Evolutionary conservation across 2,329 filamentous ascomycete genomes (phyloP).

Genomic region (Claviceps paspali): DNA sequence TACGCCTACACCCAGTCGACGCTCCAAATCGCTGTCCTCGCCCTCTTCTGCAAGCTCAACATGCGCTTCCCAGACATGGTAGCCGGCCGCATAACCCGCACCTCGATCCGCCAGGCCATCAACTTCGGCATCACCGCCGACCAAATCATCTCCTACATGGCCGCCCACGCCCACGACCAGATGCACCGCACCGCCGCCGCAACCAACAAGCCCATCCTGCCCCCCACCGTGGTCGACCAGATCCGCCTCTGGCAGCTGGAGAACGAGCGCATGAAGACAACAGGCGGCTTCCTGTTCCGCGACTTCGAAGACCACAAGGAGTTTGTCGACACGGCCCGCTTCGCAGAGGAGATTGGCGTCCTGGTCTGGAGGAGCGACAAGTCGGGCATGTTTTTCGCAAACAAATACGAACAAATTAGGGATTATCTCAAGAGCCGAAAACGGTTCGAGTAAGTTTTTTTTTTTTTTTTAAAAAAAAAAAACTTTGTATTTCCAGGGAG

Average conservation of each 20-base stretch:
- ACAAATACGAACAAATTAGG: conserved; percentile 73
- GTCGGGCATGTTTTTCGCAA: conserved; percentile 80
- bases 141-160: conserved; percentile 88
- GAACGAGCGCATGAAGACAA: conserved; percentile 82
- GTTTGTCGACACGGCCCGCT: conserved; percentile 54
- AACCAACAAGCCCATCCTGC: conserved; percentile 56
- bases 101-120: conserved; percentile 77
- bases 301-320: conserved; percentile 64
- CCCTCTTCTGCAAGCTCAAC: conserved; percentile 73
- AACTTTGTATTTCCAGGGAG: neutral
- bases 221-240: conserved; percentile 93
- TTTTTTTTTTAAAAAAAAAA: too few species aligned
- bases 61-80: conserved; percentile 92
- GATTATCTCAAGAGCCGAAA: conserved; percentile 60
- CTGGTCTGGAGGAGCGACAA: conserved; percentile 72
- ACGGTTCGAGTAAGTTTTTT: conserved; percentile 23
- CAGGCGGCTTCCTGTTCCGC: conserved; percentile 71
- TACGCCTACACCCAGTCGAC: conserved; percentile 95
- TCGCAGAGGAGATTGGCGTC: conserved; percentile 84
- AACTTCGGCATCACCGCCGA: conserved; percentile 82
- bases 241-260: conserved; percentile 96
- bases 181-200: conserved; percentile 55
- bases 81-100: conserved; percentile 76
- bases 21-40: conserved; percentile 84
- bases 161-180: conserved; percentile 85